Percentiles rank a stretch among this genome's conserved stretches.
These are phyloP conservation scores for Akebia trifoliata DNA, from an alignment of 164 flowering plant species.

Conservation along the genomic window DNA sequence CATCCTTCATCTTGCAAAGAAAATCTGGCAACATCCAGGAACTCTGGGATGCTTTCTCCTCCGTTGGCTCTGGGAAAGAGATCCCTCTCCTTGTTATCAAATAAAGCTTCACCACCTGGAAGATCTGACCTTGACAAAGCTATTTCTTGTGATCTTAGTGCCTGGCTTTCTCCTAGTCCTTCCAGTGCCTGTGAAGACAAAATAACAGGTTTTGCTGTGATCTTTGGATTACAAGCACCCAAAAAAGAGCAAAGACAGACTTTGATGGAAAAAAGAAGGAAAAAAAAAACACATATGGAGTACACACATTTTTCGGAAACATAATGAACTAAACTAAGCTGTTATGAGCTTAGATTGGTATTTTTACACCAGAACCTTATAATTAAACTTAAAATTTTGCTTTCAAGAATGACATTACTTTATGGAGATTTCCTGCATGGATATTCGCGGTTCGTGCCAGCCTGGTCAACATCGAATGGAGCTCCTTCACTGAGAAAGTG, in stretches of 20 bases:
- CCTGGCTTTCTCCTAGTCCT: slow-evolving; percentile 85
- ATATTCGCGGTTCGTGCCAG: slow-evolving; percentile 82
- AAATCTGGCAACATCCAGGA: slow-evolving; percentile 24
- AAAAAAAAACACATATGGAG: background rate
- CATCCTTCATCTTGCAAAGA: slow-evolving; percentile 66
- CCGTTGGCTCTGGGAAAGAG: slow-evolving; percentile 26
- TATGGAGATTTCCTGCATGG: slow-evolving; percentile 95
- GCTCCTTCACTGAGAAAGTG: slow-evolving; percentile 59
- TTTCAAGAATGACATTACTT: slow-evolving; percentile 31
- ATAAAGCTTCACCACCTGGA: slow-evolving; percentile 31
- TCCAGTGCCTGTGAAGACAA: slow-evolving; percentile 67
- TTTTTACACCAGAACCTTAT: background rate
- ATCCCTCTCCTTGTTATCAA: slow-evolving; percentile 37
- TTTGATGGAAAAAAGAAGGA: background rate
- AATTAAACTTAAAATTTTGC: background rate
- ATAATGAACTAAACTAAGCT: background rate
- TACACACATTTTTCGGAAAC: background rate
- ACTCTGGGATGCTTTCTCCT: slow-evolving; percentile 27
- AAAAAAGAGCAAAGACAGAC: background rate
- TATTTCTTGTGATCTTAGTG: slow-evolving; percentile 54
- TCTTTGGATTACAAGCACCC: background rate
- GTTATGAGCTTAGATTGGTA: background rate
- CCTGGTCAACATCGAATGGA: slow-evolving; percentile 60
- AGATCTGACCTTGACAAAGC: slow-evolving; percentile 46
- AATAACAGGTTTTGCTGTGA: background rate